These are phyloP conservation scores for Ophiosphaerella korrae DNA, from an alignment of 2,329 filamentous ascomycete genomes.

Conservation along the genomic window DNA sequence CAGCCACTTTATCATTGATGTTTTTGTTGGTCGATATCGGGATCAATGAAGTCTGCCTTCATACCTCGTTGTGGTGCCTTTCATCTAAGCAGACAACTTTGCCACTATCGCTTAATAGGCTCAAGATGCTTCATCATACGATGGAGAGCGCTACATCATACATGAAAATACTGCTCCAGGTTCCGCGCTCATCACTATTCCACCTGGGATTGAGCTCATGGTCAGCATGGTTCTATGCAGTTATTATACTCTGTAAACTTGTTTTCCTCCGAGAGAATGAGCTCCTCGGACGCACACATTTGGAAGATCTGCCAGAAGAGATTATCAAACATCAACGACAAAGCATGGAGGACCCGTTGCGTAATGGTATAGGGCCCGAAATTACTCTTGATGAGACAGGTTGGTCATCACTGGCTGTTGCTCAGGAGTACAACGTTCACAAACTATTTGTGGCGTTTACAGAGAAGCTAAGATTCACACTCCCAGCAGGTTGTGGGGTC, in stretches of 20 bases:
- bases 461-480: slow-evolving; percentile 22
- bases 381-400: neutral
- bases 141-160: slow-evolving; percentile 19
- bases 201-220: slow-evolving; percentile 20
- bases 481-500: slow-evolving; percentile 5
- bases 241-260: slow-evolving; percentile 30
- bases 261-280: slow-evolving; percentile 31
- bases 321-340: slow-evolving; percentile 12
- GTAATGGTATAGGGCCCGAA: neutral
- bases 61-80: slow-evolving; percentile 20
- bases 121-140: slow-evolving; percentile 15
- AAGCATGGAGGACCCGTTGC: neutral
- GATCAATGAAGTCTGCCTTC: slow-evolving; percentile 25
- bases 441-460: slow-evolving; percentile 20
- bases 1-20: slow-evolving; percentile 2
- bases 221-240: slow-evolving; percentile 30
- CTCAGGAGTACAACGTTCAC: slow-evolving; percentile 16
- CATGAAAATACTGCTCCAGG: slow-evolving; percentile 12
- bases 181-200: slow-evolving; percentile 12
- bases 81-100: neutral
- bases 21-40: slow-evolving; percentile 15
- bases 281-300: slow-evolving; percentile 10
- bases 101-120: neutral
- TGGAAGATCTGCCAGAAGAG: slow-evolving; percentile 15
- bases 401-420: slow-evolving; percentile 24